phyloP scores from a whole-genome alignment of 352 stramenopile species.

The Globisporangium polare region DNA sequence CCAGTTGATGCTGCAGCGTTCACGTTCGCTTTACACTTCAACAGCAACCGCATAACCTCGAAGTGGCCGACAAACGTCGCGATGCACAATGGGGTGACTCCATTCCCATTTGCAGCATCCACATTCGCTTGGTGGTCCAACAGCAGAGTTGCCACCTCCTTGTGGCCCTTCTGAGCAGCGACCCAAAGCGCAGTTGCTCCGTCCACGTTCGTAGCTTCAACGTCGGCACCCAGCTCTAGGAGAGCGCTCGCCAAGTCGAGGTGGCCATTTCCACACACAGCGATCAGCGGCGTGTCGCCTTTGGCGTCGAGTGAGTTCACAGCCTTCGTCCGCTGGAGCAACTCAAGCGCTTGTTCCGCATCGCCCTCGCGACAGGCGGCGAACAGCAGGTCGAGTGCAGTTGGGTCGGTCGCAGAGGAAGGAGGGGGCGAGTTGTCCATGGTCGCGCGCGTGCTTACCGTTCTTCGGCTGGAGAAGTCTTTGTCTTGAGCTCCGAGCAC shows the following conservation, averaged over 20 bases:
- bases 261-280: neutral
- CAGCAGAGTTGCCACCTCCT: neutral
- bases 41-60: too few species aligned
- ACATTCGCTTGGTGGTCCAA: neutral
- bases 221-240: neutral
- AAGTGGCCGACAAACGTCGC: too few species aligned
- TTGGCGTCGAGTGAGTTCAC: neutral
- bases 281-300: too few species aligned
- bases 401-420: neutral
- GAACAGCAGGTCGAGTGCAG: neutral
- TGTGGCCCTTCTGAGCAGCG: neutral
- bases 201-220: neutral
- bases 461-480: neutral
- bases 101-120: neutral
- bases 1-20: too few species aligned
- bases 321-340: neutral
- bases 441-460: neutral
- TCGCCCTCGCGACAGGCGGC: neutral
- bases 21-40: too few species aligned
- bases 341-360: neutral
- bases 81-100: too few species aligned
- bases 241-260: neutral
- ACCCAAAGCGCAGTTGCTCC: neutral
- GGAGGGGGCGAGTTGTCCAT: neutral
- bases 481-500: too few species aligned